These are phyloP conservation scores for Komagataella kurtzmanii DNA, from an alignment of 805 yeast species.

Conservation along the genomic window DNA sequence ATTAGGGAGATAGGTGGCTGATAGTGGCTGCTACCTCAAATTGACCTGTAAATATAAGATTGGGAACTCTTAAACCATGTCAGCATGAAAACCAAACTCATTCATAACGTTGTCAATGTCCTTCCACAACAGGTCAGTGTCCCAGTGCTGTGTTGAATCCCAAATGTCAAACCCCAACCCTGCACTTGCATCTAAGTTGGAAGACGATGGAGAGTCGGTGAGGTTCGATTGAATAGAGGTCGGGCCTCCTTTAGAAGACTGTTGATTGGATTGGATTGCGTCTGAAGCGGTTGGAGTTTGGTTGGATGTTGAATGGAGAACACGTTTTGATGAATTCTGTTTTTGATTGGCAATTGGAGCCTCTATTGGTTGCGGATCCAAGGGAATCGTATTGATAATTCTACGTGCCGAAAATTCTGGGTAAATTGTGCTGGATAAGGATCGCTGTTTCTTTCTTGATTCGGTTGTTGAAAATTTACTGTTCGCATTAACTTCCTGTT, in stretches of 20 bases:
- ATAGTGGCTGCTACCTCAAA: too few relatives aligned
- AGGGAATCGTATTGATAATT: constrained; percentile 65
- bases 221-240: background rate
- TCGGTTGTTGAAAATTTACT: constrained; percentile 19
- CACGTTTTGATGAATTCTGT: background rate
- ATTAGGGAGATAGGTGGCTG: too few relatives aligned
- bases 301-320: background rate
- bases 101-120: constrained; percentile 86
- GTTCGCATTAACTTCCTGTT: constrained; percentile 10
- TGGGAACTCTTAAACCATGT: constrained; percentile 4
- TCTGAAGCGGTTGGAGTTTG: constrained; percentile 3
- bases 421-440: constrained; percentile 39
- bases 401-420: constrained; percentile 65
- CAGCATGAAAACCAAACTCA: constrained; percentile 79
- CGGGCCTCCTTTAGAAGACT: background rate
- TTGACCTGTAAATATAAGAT: too few relatives aligned
- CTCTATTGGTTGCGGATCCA: constrained; percentile 72
- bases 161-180: constrained; percentile 18
- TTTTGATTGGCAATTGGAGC: background rate
- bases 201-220: background rate
- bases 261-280: constrained; percentile 3
- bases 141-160: constrained; percentile 22
- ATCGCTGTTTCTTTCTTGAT: constrained; percentile 24
- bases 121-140: constrained; percentile 51
- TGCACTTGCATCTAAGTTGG: background rate